A percentile compares a stretch with the other conserved stretches of the same genome.
phyloP scores from a whole-genome alignment of 2,329 filamentous ascomycete species.

The Ascochyta fabae region DNA sequence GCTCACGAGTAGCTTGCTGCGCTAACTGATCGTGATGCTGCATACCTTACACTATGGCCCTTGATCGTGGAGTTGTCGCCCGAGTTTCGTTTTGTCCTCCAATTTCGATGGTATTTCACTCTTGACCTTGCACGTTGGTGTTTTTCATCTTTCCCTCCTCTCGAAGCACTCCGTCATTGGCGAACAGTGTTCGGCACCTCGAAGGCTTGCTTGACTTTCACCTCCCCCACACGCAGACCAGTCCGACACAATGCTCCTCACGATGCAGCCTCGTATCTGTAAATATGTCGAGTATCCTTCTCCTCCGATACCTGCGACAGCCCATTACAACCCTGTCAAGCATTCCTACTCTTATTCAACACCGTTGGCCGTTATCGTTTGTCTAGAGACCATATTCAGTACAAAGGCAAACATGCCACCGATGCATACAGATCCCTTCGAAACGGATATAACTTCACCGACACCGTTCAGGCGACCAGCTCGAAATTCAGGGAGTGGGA shows the following conservation, averaged over 20 bases:
- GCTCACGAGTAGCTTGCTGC: neutral
- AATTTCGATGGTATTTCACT: no score
- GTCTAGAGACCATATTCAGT: neutral
- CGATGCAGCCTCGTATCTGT: slow-evolving; percentile 5
- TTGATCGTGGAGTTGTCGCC: no score
- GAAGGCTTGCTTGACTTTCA: neutral
- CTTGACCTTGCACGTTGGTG: no score
- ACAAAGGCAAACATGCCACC: neutral
- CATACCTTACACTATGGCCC: no score
- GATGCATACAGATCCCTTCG: neutral
- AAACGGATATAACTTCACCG: neutral
- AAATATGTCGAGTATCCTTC: neutral
- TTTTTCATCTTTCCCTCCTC: neutral
- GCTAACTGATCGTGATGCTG: neutral
- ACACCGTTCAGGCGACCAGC: neutral
- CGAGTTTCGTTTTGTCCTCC: no score
- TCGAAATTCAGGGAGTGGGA: neutral
- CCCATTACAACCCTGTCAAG: slow-evolving; percentile 1
- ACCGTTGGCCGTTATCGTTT: neutral
- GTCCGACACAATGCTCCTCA: slow-evolving; percentile 7
- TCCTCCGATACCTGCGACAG: neutral
- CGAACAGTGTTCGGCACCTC: neutral
- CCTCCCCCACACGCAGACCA: neutral
- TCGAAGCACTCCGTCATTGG: neutral
- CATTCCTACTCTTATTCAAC: slow-evolving; percentile 3